Percentiles rank a stretch among this genome's conserved stretches.
Evolutionary conservation across 495 filamentous ascomycete genomes (phyloP).

Genomic region (Trichocladium uniseriatum): DNA sequence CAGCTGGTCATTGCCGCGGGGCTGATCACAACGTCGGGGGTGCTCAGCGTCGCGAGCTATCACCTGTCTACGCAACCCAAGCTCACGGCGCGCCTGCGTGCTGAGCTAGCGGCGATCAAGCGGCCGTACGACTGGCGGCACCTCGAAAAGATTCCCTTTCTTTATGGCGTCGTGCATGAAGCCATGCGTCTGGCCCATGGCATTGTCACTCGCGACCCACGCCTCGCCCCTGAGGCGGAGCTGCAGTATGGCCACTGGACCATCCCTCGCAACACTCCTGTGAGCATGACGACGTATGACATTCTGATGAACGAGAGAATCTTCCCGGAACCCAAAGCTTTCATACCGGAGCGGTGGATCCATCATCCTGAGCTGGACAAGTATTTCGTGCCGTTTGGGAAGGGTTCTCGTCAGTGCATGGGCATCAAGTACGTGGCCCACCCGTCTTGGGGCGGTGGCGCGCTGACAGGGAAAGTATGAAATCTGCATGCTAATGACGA

Average conservation of each 20-base stretch:
- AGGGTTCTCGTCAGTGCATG: constrained; percentile 37
- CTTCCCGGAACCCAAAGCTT: constrained; percentile 35
- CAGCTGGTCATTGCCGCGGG: constrained; percentile 22
- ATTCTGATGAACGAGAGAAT: constrained; percentile 31
- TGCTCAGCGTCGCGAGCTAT: constrained; percentile 20
- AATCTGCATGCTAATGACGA: no score
- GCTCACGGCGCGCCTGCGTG: constrained; percentile 14
- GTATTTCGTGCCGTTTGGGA: constrained; percentile 37
- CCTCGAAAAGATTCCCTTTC: constrained; percentile 41
- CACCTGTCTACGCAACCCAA: constrained; percentile 21
- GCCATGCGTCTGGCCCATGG: constrained; percentile 33
- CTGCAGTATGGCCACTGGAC: constrained; percentile 26
- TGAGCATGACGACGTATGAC: constrained; percentile 35
- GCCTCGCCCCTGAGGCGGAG: constrained; percentile 34
- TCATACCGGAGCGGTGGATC: constrained; percentile 42
- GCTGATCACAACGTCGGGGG: constrained; percentile 20
- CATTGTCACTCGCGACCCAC: constrained; percentile 33
- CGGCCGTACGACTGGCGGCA: constrained; percentile 21
- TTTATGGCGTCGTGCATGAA: constrained; percentile 38
- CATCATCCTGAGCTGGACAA: not conserved
- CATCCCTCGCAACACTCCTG: constrained; percentile 18
- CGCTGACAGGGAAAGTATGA: no score
- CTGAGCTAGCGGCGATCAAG: constrained; percentile 19
- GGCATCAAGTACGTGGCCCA: constrained; percentile 30
- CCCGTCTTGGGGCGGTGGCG: no score